phyloP scores from a whole-genome alignment of 1,284 basidiomycete genomes.

The Gymnopus androsaceus region DNA sequence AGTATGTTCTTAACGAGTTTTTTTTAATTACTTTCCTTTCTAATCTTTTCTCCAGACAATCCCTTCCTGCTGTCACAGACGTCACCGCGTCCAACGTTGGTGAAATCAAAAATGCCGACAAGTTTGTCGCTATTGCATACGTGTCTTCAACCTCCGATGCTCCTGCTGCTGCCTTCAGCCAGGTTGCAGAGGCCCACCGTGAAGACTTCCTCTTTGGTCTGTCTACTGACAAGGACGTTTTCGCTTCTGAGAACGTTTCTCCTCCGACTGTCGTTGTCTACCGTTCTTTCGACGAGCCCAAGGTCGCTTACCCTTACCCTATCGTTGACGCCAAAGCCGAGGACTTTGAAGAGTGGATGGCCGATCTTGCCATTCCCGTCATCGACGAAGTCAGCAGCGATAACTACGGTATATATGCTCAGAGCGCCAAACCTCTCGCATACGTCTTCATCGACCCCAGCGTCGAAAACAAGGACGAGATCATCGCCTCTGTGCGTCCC shows the following conservation, averaged over 20 bases:
- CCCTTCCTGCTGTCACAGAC: constrained; percentile 89
- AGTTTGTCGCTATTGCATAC: constrained; percentile 89
- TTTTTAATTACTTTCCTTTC: constrained; percentile 6
- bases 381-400: constrained; percentile 94
- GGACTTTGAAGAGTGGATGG: constrained; percentile 78
- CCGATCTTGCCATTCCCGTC: constrained; percentile 84
- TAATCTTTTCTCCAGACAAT: constrained; percentile 62
- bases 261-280: constrained; percentile 90
- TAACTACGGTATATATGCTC: constrained; percentile 89
- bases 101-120: constrained; percentile 90
- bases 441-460: constrained; percentile 93
- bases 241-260: constrained; percentile 71
- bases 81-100: constrained; percentile 77
- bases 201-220: constrained; percentile 94
- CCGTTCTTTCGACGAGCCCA: constrained; percentile 90
- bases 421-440: constrained; percentile 84
- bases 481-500: constrained; percentile 73
- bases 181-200: constrained; percentile 83
- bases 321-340: constrained; percentile 57
- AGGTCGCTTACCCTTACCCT: constrained; percentile 71
- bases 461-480: constrained; percentile 63
- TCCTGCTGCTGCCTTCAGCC: constrained; percentile 73
- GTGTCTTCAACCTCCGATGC: constrained; percentile 68
- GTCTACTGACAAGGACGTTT: constrained; percentile 70
- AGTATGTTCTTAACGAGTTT: constrained; percentile 58